phyloP scores from a whole-genome alignment of 257 asterid genomes.

The Penstemon davidsonii region DNA sequence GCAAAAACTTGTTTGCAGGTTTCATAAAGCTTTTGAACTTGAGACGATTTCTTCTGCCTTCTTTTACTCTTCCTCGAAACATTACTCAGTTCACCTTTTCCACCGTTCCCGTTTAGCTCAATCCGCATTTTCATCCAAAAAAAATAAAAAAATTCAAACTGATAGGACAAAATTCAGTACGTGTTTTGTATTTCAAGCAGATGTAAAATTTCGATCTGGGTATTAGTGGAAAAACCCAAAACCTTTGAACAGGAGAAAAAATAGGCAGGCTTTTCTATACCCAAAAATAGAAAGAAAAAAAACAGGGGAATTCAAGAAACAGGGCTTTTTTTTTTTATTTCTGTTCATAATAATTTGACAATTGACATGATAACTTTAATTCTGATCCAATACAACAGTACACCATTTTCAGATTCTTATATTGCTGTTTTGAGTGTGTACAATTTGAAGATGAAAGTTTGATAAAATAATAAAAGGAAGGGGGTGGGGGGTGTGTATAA shows the following conservation, averaged over 20 bases:
- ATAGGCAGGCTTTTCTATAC: background rate
- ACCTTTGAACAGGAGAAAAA: background rate
- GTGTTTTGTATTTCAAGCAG: conserved; percentile 8
- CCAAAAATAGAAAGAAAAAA: background rate
- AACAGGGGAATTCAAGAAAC: conserved; percentile 20
- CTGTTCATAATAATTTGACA: background rate
- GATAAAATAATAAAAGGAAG: background rate
- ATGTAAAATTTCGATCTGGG: conserved; percentile 33
- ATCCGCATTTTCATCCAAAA: conserved; percentile 59
- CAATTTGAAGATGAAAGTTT: conserved; percentile 15
- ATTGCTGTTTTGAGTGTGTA: background rate
- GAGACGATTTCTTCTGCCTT: conserved; percentile 40
- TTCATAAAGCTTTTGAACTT: conserved; percentile 71
- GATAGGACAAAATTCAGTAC: conserved; percentile 20
- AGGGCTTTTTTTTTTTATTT: background rate
- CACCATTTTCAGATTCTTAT: background rate
- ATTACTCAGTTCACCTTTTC: conserved; percentile 44
- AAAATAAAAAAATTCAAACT: background rate
- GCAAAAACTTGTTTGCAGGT: conserved; percentile 76
- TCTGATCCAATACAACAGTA: background rate
- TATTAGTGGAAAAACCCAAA: background rate
- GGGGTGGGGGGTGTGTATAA: conserved; percentile 21
- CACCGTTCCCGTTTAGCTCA: conserved; percentile 52
- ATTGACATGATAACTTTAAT: background rate
- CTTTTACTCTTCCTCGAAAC: conserved; percentile 52